Base-by-base conservation (phyloP, 805 yeast species). In the Cyberlindnera veronae region DNA sequence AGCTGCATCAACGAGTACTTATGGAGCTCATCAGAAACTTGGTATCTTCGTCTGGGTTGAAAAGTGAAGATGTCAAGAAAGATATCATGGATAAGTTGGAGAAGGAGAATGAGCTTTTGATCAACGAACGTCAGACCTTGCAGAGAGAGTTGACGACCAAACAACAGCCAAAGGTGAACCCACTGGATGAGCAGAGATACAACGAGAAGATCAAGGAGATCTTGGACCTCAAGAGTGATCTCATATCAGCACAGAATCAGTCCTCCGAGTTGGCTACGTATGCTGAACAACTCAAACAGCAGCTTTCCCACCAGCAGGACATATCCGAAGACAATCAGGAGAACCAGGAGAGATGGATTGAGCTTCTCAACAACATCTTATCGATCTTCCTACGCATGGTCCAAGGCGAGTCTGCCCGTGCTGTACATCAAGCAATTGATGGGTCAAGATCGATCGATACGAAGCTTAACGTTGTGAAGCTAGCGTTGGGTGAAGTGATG, bases 1-100 rank as follows among this genome's bases (percentile, higher is more conserved):
- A 67, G 42, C 57, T 62, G 17, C 67, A 60, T 38, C 55, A 61
- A 4, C 49, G 57, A 18, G 52, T 67, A 0, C 41, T 67, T 9
- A 55, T 61, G 22, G 70, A 67, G 32, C 34, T 53, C 14, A 54
- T 56, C 4, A 34, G 57, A 36, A 44, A 47, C 17, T 28, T 56
- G 11, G 29, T 55, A 4, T 43, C 45, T 8, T 33, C 40, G 6
- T 40, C 57, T 7, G 54, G 57, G 5, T 32, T 37, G 34, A 43
- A 45, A 21, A 41, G 46, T 13, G 50, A 51, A 10, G 56, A 39
- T 16, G 30, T 55, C 24, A 51, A 51, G 23, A 46, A 45, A 13
- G 54, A 49, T n/a, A 38, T 57, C 11, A 44, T 54, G 49, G 40
- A 36, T 5, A 47, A 41, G 19, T 17, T 54, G 20, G 55, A 55